Conservation (phyloP, 805 yeast genomes). For the Zygoascus bituminiphila region DNA sequence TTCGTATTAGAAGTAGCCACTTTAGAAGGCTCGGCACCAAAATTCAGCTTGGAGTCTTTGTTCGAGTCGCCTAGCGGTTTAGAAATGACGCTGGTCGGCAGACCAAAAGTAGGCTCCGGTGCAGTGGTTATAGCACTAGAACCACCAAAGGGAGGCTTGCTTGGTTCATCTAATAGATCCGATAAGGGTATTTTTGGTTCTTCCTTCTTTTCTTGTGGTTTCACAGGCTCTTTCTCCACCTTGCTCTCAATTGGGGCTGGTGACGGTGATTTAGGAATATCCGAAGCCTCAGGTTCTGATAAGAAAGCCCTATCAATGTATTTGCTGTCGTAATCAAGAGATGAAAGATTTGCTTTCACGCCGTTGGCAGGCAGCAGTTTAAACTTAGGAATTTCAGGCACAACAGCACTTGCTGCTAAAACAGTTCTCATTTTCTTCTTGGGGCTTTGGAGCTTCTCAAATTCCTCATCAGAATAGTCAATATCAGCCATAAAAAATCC, state of each 20-base stretch:
- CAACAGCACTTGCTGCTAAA: background rate
- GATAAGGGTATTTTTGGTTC: background rate
- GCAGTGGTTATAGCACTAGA: background rate
- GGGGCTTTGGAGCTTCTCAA: slow-evolving; percentile 12
- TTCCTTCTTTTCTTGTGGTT: background rate
- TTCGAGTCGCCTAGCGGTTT: too few species aligned
- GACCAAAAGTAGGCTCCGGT: too few species aligned
- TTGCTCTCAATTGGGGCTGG: background rate
- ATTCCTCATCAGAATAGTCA: slow-evolving; percentile 25
- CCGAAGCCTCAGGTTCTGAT: background rate
- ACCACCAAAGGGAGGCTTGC: background rate
- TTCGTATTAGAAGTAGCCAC: too few species aligned
- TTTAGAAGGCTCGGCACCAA: too few species aligned
- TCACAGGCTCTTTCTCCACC: background rate
- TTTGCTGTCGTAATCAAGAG: background rate
- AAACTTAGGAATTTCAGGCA: too few species aligned
- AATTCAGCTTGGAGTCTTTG: too few species aligned
- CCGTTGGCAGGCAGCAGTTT: background rate
- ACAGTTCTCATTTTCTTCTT: background rate
- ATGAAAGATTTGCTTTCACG: background rate
- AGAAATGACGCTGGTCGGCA: too few species aligned
- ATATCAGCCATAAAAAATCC: slow-evolving; percentile 30
- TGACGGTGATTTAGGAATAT: background rate
- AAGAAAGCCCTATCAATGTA: background rate
- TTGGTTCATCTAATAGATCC: background rate